A percentile compares a stretch with the other conserved stretches of the same genome.
Evolutionary conservation across 75 land plant species (phyloP).

Genomic region (Pinus tabuliformis): DNA sequence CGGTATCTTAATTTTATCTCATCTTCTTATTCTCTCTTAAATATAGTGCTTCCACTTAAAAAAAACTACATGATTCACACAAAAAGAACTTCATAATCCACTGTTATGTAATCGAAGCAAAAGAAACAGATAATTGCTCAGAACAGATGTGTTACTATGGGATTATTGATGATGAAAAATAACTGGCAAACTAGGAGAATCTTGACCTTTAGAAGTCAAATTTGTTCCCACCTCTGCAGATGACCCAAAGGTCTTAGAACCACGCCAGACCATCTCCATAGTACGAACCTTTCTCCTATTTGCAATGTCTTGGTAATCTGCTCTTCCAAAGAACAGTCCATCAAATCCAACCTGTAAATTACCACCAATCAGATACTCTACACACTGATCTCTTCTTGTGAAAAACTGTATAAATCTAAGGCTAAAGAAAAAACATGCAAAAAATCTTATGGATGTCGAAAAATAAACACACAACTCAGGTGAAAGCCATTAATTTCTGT

Average conservation of each 20-base stretch:
- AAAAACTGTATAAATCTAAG: neutral
- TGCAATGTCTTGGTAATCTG: conserved; percentile 88
- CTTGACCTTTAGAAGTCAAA: neutral
- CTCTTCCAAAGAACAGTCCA: conserved; percentile 82
- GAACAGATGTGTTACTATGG: neutral
- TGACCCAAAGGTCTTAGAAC: conserved; percentile 77
- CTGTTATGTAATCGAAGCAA: neutral
- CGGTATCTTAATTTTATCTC: no score
- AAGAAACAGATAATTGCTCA: neutral
- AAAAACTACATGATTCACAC: neutral
- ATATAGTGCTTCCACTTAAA: neutral
- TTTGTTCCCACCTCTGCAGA: conserved; percentile 68
- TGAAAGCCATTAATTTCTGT: no score
- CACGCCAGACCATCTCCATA: conserved; percentile 88
- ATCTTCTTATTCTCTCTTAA: neutral
- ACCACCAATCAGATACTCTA: neutral
- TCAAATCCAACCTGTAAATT: conserved; percentile 86
- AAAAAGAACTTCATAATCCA: neutral
- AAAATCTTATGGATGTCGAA: neutral
- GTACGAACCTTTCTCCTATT: conserved; percentile 62
- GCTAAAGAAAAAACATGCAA: neutral
- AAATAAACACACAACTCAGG: no score
- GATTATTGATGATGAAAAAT: neutral
- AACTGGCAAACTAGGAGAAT: neutral
- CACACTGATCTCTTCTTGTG: neutral